Percentiles rank a stretch among this genome's conserved stretches.
Conservation (phyloP, 768 basidiomycete genomes). For the Leucocoprinus birnbaumii region DNA sequence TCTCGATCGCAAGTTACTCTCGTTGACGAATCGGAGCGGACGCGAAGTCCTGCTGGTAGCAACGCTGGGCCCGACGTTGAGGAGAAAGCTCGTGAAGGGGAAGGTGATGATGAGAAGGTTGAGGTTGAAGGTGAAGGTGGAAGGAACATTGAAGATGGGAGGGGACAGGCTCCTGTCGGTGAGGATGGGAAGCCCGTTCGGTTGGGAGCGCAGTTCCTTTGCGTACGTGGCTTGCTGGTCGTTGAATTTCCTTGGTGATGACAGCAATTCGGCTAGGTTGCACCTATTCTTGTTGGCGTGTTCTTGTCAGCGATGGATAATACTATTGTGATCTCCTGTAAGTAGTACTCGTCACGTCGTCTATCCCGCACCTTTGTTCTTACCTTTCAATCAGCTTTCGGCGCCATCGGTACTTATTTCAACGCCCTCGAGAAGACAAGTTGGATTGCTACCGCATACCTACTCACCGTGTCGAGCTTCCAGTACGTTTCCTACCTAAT, state of each 20-base stretch:
- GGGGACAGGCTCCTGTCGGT: neutral
- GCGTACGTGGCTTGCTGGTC: neutral
- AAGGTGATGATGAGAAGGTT: neutral
- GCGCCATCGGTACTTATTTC: conserved; percentile 54
- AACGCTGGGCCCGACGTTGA: too few species aligned
- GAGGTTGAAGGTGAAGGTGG: too few species aligned
- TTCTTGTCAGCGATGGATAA: conserved; percentile 15
- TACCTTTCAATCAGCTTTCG: conserved; percentile 33
- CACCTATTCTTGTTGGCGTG: conserved; percentile 13
- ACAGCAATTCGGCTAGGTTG: neutral
- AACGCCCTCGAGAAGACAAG: conserved; percentile 62
- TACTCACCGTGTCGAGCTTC: conserved; percentile 57
- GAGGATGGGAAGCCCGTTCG: neutral
- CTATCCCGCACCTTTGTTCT: neutral
- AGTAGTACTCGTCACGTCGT: neutral
- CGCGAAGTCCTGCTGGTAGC: neutral
- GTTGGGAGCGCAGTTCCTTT: neutral
- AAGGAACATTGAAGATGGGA: too few species aligned
- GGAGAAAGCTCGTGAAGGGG: too few species aligned
- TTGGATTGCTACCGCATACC: conserved; percentile 64
- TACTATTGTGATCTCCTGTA: conserved; percentile 15
- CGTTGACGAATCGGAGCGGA: neutral
- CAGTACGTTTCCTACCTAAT: conserved; percentile 36
- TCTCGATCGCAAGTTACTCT: neutral
- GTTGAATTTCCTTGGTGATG: neutral